These are phyloP conservation scores for Mortierella sp. DNA, from an alignment of 371 early-diverging fungal genomes.

Conservation along the genomic window DNA sequence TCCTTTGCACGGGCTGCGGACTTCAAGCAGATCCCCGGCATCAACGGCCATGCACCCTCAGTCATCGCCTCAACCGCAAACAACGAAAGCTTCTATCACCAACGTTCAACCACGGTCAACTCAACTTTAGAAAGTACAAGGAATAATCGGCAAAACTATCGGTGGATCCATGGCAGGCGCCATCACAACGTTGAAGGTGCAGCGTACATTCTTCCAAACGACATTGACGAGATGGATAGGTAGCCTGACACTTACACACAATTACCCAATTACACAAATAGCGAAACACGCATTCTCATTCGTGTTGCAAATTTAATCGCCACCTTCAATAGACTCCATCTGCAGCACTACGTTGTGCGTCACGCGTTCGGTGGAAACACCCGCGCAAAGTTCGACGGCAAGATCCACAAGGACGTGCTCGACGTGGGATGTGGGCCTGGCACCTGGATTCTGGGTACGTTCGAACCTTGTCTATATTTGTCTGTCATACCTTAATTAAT, in stretches of 20 bases:
- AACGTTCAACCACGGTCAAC: conserved; percentile 23
- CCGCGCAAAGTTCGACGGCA: conserved; percentile 52
- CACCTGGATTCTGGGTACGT: conserved; percentile 64
- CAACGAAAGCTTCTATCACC: conserved; percentile 54
- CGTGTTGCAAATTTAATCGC: too few relatives aligned
- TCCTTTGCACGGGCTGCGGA: conserved; percentile 26
- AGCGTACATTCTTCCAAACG: conserved; percentile 65
- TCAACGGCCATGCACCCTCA: conserved; percentile 41
- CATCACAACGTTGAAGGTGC: conserved; percentile 59
- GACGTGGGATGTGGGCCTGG: conserved; percentile 68
- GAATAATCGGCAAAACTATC: conserved; percentile 28
- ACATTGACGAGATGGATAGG: conserved; percentile 59
- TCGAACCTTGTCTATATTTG: neutral
- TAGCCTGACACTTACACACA: too few relatives aligned
- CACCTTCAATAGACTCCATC: conserved; percentile 29
- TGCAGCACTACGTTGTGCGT: conserved; percentile 53
- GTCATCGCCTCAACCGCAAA: conserved; percentile 50
- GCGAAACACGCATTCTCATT: too few relatives aligned
- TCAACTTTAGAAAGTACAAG: conserved; percentile 13
- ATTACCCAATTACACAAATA: too few relatives aligned
- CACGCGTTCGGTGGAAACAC: conserved; percentile 52
- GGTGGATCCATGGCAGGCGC: conserved; percentile 62
- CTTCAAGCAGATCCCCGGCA: conserved; percentile 39
- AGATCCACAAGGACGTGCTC: conserved; percentile 54
- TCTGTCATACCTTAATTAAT: neutral